Base-by-base conservation (phyloP, 371 early-diverging fungal species). In the Rhizopus microsporus region DNA sequence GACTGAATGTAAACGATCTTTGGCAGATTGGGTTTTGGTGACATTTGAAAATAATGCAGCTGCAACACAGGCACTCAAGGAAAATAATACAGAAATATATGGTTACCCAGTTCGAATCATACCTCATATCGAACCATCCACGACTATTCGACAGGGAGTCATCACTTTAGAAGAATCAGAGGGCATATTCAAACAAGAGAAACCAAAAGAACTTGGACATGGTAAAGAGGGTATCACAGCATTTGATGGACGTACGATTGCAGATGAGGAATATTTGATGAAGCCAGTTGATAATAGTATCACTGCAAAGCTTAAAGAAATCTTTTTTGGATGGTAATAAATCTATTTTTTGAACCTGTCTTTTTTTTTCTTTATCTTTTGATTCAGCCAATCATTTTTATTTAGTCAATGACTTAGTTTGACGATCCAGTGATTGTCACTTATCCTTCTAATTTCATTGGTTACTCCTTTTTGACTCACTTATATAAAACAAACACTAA, bases 21-120 rank as follows among this genome's bases (percentile, higher is more conserved):
- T 64, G 2, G 63, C 68, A 8, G 74, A 75, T 56, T 75, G 75
- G 75, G 66, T 75, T 40, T 62, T 61, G 1, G 65, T 79, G 9
- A 70, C 72, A 1, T 79, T 74, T 43, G 57, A 60, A 8, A 56
- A 57, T 15, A 33, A 30, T 15, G 51, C 61, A 10, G 52, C 58
- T 8, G 72, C 74, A 4, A 49, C 63, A 42, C 65, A 68, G 10
- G 79, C 76, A 3, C 49, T 79, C 0, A 60, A 61, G 17, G 54
- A 39, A 16, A 74, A 79, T 56, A 76, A 72, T 5, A 57, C 67
- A 32, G 40, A 46, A 12, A 46, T 46, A 9, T 23, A 23, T 23
- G 46, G 46, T 9, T 15, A 46, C 30, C 5, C 5, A 29, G 46
- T 46, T 9, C 46, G 46, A 3, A 29, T 46, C 7, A 46, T 46